Evolutionary conservation across 2,329 filamentous ascomycete species (phyloP), one percentile per base, ranked within the genome.

Genomic region (Nemania sp.): DNA sequence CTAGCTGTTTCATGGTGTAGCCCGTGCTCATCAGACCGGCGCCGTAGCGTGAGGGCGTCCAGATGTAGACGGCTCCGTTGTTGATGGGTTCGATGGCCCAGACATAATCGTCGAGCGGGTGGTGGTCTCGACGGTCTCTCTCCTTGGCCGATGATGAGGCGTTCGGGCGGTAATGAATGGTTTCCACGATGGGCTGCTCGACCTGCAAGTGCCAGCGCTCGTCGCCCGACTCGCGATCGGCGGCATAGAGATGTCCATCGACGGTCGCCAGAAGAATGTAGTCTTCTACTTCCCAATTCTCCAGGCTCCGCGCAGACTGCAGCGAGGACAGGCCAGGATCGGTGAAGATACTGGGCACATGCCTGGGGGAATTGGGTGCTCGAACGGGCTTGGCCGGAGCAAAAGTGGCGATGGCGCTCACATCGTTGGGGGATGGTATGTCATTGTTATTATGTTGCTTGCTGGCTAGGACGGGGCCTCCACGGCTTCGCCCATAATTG

Each of bases 261-360:
- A 97, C 90, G 83, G 94, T 97, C 90, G 94, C 93, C 89, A 99
- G 81, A 80, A 99, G 90, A 78, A 97, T 90, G 84, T 97, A 96
- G 81, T 97, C 92, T 90, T 97, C 93, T 78, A 97, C 92, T 89
- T 97, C 91, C 93, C 93, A 97, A 79, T 97, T 93, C 84, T 92
- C 88, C 83, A 97, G 81, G 81, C 88, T 95, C 86, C 93, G 92
- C 92, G 91, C 93, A 88, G 82, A 81, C 72, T 90, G 88, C 87
- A 87, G 89, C 89, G 89, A 86, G 79, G 88, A 83, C 74, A 89
- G 80, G 67, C 85, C 86, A 72, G 81, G 80, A 72, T 80, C 78
- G 52, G 76, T 64, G 53, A 68, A 72, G 61, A 73, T 74, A 70
- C 80, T 81, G 76, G 81, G 83, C 72, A 79, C 77, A 70, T 78